These are phyloP conservation scores for Calonectria pseudoreteaudii DNA, from an alignment of 2,329 filamentous ascomycete genomes.

Conservation along the genomic window DNA sequence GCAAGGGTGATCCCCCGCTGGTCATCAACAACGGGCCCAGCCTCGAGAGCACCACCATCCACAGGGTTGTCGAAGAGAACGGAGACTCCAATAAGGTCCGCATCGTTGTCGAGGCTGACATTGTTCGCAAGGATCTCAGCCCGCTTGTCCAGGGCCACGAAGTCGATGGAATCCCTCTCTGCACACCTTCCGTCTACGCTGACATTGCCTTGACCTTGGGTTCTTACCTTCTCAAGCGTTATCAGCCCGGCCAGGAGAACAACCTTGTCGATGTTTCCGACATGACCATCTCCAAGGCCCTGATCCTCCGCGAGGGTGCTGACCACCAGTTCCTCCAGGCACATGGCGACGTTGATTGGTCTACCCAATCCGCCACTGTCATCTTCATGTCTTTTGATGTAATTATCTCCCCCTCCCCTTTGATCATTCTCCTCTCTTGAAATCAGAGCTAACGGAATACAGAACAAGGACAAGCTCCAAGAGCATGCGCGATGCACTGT, in stretches of 20 bases:
- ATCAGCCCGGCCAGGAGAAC: slow-evolving; percentile 21
- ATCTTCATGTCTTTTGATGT: slow-evolving; percentile 37
- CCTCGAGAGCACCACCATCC: slow-evolving; percentile 34
- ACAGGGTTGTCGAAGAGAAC: slow-evolving; percentile 31
- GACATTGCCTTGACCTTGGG: slow-evolving; percentile 34
- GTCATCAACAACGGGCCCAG: slow-evolving; percentile 20
- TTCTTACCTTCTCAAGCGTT: slow-evolving; percentile 26
- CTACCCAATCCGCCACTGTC: background rate
- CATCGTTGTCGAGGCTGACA: slow-evolving; percentile 34
- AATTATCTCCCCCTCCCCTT: background rate
- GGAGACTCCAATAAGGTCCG: slow-evolving; percentile 26
- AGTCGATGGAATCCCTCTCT: slow-evolving; percentile 35
- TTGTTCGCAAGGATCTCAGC: slow-evolving; percentile 33
- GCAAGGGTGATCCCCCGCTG: slow-evolving; percentile 62
- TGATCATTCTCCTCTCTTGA: background rate
- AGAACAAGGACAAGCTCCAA: slow-evolving; percentile 24
- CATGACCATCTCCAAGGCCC: slow-evolving; percentile 34
- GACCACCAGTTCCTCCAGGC: slow-evolving; percentile 28
- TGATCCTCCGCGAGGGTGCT: slow-evolving; percentile 24
- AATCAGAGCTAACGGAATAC: background rate
- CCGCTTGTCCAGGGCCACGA: slow-evolving; percentile 33
- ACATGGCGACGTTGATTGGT: slow-evolving; percentile 34
- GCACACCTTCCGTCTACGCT: slow-evolving; percentile 34
- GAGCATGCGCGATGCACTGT: slow-evolving; percentile 30
- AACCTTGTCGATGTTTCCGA: slow-evolving; percentile 34